Evolutionary conservation across 805 yeast species (phyloP).

Genomic region (Cephaloascus albidus): DNA sequence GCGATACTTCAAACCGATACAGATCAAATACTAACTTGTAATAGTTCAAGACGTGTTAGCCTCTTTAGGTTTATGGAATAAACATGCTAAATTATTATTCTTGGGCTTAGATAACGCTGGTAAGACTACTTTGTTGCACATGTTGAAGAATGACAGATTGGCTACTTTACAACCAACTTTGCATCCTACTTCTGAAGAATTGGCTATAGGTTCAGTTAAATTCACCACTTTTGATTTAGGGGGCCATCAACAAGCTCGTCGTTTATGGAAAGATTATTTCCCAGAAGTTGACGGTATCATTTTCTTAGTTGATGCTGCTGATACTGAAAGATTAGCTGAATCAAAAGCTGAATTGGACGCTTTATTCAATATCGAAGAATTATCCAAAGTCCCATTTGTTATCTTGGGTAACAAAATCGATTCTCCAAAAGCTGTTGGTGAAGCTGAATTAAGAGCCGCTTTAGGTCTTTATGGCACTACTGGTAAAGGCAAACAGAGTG

Average conservation of each 20-base stretch:
- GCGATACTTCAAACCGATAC: background rate
- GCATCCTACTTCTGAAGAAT: conserved; percentile 98
- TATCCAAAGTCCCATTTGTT: conserved; percentile 82
- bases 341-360: conserved; percentile 93
- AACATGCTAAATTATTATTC: conserved; percentile 93
- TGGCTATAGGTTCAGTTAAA: conserved; percentile 91
- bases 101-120: conserved; percentile 98
- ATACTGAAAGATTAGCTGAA: conserved; percentile 90
- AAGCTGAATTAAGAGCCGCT: conserved; percentile 86
- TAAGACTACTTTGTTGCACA: conserved; percentile 81
- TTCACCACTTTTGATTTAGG: conserved; percentile 98
- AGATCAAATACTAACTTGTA: conserved; percentile 1
- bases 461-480: conserved; percentile 84
- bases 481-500: conserved; percentile 71
- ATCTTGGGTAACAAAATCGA: conserved; percentile 96
- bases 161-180: conserved; percentile 97
- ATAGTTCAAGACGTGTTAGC: conserved; percentile 71
- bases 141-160: conserved; percentile 89
- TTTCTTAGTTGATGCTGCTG: conserved; percentile 94
- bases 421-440: conserved; percentile 87
- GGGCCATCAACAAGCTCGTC: conserved; percentile 98
- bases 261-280: conserved; percentile 98
- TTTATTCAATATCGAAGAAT: conserved; percentile 85
- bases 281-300: conserved; percentile 99
- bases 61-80: conserved; percentile 79